phyloP scores from a whole-genome alignment of 2,329 filamentous ascomycete species.

The Trichoderma endophyticum region DNA sequence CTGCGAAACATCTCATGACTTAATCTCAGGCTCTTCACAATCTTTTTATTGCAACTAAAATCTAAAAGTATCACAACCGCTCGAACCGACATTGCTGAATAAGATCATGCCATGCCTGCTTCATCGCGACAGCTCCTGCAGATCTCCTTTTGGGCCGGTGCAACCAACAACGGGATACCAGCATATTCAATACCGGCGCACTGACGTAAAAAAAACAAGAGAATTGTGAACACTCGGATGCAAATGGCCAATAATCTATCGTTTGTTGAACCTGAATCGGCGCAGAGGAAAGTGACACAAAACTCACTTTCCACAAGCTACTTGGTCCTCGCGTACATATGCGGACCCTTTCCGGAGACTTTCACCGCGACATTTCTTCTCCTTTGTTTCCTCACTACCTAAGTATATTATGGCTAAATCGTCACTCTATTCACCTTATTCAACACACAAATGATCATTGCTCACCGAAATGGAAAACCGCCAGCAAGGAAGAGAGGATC shows the following conservation, averaged over 20 bases:
- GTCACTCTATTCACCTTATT: neutral
- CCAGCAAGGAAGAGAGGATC: neutral
- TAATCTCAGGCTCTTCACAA: neutral
- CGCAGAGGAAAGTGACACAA: neutral
- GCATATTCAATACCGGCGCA: neutral
- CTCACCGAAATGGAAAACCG: neutral
- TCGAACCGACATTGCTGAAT: neutral
- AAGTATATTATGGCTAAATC: neutral
- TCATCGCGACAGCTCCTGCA: neutral
- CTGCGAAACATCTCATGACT: neutral
- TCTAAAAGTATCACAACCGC: too few species aligned
- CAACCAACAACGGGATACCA: neutral
- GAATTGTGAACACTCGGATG: neutral
- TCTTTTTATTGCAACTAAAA: neutral
- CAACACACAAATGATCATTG: neutral
- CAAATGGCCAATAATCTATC: neutral
- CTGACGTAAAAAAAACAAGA: neutral
- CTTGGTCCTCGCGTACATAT: neutral
- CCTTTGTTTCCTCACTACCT: neutral
- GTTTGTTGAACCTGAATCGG: neutral
- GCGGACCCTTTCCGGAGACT: slow-evolving; percentile 13
- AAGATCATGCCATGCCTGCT: neutral
- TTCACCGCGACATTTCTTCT: neutral
- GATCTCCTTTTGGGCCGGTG: neutral
- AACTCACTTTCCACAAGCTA: neutral